Evolutionary conservation across 139 green algal species (phyloP), one percentile per base, ranked within the genome.

Genomic region (Chlorella sp.): DNA sequence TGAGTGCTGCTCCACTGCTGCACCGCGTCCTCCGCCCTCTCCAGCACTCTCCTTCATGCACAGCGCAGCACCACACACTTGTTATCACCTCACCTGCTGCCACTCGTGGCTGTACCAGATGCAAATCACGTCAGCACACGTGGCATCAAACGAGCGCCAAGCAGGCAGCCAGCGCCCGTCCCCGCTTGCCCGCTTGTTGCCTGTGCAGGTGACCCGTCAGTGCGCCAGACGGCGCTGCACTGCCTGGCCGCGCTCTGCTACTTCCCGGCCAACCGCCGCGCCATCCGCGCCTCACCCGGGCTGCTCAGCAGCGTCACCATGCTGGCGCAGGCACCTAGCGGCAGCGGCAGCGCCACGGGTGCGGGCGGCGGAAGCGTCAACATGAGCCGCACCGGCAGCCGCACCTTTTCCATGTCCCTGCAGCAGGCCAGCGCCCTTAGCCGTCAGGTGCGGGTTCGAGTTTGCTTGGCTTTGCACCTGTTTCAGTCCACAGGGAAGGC

Each of bases 171-270:
- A n/a, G n/a, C n/a, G n/a, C n/a, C n/a, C n/a, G n/a, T n/a, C n/a
- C n/a, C n/a, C n/a, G n/a, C n/a, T n/a, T n/a, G n/a, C n/a, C n/a
- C n/a, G n/a, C n/a, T n/a, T n/a, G 42, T 55, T 10, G 31, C 50
- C 27, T 27, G 30, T 51, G 32, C 30, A 77, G 64, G 73, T 42
- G 74, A 70, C 51, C 67, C 67, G 1, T n/a, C 32, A 31, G 83
- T 88, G 60, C 81, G 81, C 5, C 74, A 73, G 14, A 71, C 78
- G 6, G 80, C 86, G 1, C 83, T 95, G 65, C 73, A 89, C 42
- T 80, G 87, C 0, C 68, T 93, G 2, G 86, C 87, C 36, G 87
- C 83, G 74, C 79, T 92, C 42, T 83, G 80, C 5, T 94, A 92
- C 65, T 75, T 62, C 69, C 55, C 50, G 0, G 42, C 78, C 4